These are phyloP conservation scores for Myriosclerotinia duriaeana DNA, from an alignment of 2,329 filamentous ascomycete genomes.

Conservation along the genomic window DNA sequence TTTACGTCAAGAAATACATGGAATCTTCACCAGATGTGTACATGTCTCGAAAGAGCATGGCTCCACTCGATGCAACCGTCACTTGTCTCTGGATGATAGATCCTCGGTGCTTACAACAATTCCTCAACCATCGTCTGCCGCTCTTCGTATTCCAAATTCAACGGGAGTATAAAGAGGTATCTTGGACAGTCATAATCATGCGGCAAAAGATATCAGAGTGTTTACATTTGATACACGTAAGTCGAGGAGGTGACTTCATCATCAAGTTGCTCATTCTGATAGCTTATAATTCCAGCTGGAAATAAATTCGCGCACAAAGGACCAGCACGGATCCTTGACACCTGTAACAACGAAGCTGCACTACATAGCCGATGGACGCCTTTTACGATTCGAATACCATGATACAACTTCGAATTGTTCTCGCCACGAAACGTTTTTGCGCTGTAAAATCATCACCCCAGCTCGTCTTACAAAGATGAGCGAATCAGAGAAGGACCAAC, in stretches of 20 bases:
- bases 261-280: background rate
- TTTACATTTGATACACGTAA: conserved; percentile 1
- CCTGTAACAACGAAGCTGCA: background rate
- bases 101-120: conserved; percentile 10
- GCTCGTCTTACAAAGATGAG: background rate
- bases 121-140: conserved; percentile 10
- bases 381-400: conserved; percentile 10
- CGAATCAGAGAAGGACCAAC: background rate
- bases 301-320: rapidly evolving
- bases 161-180: background rate
- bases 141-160: background rate
- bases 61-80: conserved; percentile 9
- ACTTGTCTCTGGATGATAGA: conserved; percentile 13
- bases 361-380: conserved; percentile 15
- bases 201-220: conserved; percentile 7
- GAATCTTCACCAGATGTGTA: background rate
- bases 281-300: background rate
- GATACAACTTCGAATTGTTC: background rate
- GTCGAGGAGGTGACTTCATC: no score
- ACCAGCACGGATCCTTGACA: background rate
- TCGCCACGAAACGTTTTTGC: no score
- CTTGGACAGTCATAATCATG: background rate
- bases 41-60: background rate
- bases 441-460: no score
- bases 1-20: background rate